A percentile compares a stretch with the other conserved stretches of the same genome.
These are phyloP conservation scores for Pelargonium cotyledonis DNA, from an alignment of 441 rosid genomes.

Conservation along the genomic window DNA sequence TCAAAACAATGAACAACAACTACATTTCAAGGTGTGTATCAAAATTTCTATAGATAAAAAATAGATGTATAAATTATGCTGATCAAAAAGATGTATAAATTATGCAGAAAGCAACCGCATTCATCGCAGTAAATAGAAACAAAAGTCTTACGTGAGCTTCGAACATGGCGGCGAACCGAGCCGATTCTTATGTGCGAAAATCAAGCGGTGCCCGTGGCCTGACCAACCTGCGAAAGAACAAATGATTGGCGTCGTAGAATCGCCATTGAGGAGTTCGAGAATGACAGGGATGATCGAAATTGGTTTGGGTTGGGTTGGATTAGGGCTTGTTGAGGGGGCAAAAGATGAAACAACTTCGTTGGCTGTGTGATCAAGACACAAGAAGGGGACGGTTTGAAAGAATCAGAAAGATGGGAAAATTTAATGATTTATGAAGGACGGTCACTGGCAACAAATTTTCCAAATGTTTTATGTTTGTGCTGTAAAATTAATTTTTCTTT, in stretches of 20 bases:
- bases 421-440: not conserved
- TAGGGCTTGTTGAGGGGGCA: conserved; percentile 19
- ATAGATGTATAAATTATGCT: not conserved
- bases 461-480: too few species aligned
- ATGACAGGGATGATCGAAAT: not conserved
- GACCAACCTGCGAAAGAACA: conserved; percentile 15
- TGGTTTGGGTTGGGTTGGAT: not conserved
- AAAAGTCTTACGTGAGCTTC: conserved; percentile 66
- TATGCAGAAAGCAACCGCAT: not conserved
- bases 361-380: conserved; percentile 21
- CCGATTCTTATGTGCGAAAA: conserved; percentile 11
- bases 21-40: too few species aligned
- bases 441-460: too few species aligned
- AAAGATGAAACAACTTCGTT: conserved; percentile 6
- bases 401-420: conserved; percentile 4
- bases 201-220: not conserved
- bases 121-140: not conserved
- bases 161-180: conserved; percentile 51
- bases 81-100: not conserved
- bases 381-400: conserved; percentile 42
- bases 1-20: too few species aligned
- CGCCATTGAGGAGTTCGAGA: conserved; percentile 22
- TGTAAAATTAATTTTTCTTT: too few species aligned
- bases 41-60: not conserved
- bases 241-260: conserved; percentile 34